Conservation (phyloP, 495 filamentous ascomycete species). For the Xeromyces bisporus region DNA sequence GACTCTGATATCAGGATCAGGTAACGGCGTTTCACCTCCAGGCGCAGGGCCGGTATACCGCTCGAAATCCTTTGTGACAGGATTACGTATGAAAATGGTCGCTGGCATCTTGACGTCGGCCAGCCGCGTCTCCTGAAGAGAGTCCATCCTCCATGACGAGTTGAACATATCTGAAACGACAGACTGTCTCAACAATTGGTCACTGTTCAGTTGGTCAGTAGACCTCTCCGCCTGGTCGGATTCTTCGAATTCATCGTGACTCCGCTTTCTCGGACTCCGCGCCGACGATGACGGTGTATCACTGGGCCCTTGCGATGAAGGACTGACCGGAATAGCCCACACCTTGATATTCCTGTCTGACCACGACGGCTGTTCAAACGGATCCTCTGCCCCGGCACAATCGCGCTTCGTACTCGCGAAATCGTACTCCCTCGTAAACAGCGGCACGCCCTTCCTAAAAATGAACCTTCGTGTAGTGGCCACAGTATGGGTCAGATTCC, state of each 20-base stretch:
- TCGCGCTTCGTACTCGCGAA: conserved; percentile 15
- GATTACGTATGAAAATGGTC: conserved; percentile 49
- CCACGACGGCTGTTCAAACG: conserved; percentile 45
- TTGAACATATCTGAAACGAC: conserved; percentile 70
- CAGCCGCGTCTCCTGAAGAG: conserved; percentile 45
- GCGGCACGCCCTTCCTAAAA: conserved; percentile 66
- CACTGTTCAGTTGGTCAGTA: conserved; percentile 13
- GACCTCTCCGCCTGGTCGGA: conserved; percentile 6
- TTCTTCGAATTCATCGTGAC: conserved; percentile 38
- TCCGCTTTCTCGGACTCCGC: conserved; percentile 40
- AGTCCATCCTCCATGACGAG: conserved; percentile 55
- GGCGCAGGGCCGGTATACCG: conserved; percentile 50
- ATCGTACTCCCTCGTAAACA: conserved; percentile 48
- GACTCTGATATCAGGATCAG: conserved; percentile 55
- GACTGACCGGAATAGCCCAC: conserved; percentile 55
- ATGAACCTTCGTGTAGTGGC: conserved; percentile 75
- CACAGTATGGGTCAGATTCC: conserved; percentile 60
- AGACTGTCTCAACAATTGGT: conserved; percentile 36
- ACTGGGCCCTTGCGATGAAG: conserved; percentile 6
- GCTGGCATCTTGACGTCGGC: conserved; percentile 49
- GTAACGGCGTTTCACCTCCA: conserved; percentile 26
- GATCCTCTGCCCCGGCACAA: conserved; percentile 11
- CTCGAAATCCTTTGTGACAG: conserved; percentile 44
- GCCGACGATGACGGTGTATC: conserved; percentile 4
- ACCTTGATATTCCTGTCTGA: conserved; percentile 58